phyloP scores from a whole-genome alignment of 305 asterid species.

The Solanum hybrid region DNA sequence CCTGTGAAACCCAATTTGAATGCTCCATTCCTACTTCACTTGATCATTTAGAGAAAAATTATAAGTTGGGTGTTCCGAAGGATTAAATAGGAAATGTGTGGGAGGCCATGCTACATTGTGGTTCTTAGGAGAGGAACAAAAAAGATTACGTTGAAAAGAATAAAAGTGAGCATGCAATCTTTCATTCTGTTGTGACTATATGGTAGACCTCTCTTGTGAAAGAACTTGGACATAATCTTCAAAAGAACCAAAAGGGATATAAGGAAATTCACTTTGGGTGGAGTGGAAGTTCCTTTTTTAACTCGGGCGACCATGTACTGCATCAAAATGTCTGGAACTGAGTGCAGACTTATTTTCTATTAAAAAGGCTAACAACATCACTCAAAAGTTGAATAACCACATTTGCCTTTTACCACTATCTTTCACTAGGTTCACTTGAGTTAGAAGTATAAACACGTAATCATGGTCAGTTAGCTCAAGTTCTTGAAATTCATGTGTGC shows the following conservation, averaged over 20 bases:
- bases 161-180: not conserved
- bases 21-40: not conserved
- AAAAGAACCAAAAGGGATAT: not conserved
- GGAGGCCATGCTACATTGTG: not conserved
- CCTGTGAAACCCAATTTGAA: not conserved
- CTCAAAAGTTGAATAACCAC: not conserved
- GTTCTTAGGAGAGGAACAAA: not conserved
- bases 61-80: not conserved
- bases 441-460: not conserved
- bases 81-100: not conserved
- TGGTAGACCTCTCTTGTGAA: not conserved
- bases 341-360: not conserved
- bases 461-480: not conserved
- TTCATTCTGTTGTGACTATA: not conserved
- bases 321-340: not conserved
- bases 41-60: not conserved
- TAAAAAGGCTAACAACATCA: not conserved
- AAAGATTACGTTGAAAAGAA: not conserved
- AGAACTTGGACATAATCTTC: not conserved
- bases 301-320: not conserved
- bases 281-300: not conserved
- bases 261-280: not conserved
- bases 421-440: not conserved
- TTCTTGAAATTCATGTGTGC: not conserved
- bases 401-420: not conserved